Conservation (phyloP, 2,329 filamentous ascomycete genomes). For the Fusarium chuoi region DNA sequence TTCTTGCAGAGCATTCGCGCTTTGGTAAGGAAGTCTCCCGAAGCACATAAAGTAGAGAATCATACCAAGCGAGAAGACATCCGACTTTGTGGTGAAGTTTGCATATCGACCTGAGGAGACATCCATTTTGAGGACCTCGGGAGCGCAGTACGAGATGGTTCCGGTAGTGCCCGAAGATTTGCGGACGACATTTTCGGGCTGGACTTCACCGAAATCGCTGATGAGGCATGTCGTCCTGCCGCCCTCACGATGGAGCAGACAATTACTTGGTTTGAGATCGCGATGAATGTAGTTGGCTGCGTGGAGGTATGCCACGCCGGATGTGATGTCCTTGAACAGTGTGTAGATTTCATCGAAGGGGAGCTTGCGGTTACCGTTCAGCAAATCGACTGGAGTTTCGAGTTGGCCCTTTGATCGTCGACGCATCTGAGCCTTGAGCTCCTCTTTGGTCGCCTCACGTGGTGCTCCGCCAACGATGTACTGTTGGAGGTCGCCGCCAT, state of each 20-base stretch:
- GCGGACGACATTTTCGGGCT: conserved; percentile 82
- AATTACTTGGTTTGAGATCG: conserved; percentile 96
- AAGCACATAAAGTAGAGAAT: conserved; percentile 99
- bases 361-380: conserved; percentile 55
- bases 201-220: conserved; percentile 97
- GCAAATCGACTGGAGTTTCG: conserved; percentile 68
- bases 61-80: conserved; percentile 98
- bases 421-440: conserved; percentile 88
- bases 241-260: conserved; percentile 82
- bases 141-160: conserved; percentile 97
- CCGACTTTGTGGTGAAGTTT: conserved; percentile 96
- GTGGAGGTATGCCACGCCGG: conserved; percentile 89
- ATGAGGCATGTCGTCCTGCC: conserved; percentile 83
- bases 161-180: conserved; percentile 93
- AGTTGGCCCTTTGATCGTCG: conserved; percentile 81
- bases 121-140: conserved; percentile 83
- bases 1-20: conserved; percentile 86
- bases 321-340: conserved; percentile 94
- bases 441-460: conserved; percentile 77
- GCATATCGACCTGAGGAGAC: conserved; percentile 76
- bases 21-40: conserved; percentile 83
- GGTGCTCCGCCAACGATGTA: conserved; percentile 80
- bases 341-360: conserved; percentile 95
- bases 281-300: conserved; percentile 93
- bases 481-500: conserved; percentile 87